A percentile compares a stretch with the other conserved stretches of the same genome.
Evolutionary conservation across 192 early-diverging fungal species (phyloP).

Genomic region (Gonapodya prolifera): DNA sequence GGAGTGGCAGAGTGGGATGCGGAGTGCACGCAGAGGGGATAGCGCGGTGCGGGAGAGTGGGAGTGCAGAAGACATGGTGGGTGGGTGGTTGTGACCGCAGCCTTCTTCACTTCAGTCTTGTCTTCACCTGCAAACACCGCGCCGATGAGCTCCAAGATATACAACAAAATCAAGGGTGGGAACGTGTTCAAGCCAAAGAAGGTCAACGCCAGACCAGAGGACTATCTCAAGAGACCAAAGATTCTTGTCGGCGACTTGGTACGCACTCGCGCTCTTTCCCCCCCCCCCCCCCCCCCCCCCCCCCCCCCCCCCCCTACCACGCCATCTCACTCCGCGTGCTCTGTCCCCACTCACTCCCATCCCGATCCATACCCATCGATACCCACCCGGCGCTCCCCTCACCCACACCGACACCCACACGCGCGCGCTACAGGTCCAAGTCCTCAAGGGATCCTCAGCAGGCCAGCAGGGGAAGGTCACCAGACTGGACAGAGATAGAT

Average conservation of each 20-base stretch:
- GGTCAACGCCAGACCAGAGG: background rate
- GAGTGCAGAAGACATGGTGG: background rate
- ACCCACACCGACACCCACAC: background rate
- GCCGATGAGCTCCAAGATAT: background rate
- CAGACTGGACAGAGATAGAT: background rate
- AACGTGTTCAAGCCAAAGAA: background rate
- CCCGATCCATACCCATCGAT: too few relatives aligned
- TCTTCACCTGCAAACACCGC: background rate
- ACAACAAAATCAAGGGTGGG: background rate
- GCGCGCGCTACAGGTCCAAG: background rate
- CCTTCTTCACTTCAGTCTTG: background rate
- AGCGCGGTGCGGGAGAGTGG: background rate
- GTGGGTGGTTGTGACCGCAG: background rate
- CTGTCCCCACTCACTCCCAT: too few relatives aligned
- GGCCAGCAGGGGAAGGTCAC: background rate
- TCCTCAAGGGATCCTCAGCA: background rate
- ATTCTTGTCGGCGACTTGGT: background rate
- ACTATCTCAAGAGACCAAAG: background rate
- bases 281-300: too few relatives aligned
- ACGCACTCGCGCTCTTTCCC: too few relatives aligned
- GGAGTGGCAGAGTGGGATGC: background rate
- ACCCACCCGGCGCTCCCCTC: too few relatives aligned
- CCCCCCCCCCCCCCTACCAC: too few relatives aligned
- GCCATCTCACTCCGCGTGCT: too few relatives aligned
- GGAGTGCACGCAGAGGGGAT: background rate